Evolutionary conservation across 331 rosid genomes (phyloP).

Genomic region (Quercus tomentella): DNA sequence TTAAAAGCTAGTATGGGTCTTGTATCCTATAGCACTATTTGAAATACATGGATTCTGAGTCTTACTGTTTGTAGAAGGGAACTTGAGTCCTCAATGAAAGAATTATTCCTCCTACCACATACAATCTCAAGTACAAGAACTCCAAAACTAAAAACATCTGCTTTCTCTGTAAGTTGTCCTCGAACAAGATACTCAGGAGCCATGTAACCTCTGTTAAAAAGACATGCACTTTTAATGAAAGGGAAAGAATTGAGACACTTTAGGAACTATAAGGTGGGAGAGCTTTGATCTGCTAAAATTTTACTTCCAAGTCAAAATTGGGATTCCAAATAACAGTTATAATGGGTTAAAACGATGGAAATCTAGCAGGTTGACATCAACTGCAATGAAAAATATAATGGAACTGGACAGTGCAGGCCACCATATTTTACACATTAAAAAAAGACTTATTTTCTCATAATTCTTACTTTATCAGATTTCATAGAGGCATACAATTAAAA

Average conservation of each 20-base stretch:
- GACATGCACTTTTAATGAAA: neutral
- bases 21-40: neutral
- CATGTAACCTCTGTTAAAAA: constrained; percentile 68
- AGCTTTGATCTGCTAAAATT: neutral
- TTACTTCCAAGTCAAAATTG: neutral
- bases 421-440: no score
- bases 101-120: constrained; percentile 65
- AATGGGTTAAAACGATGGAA: neutral
- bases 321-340: neutral
- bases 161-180: constrained; percentile 90
- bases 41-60: neutral
- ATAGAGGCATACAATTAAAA: neutral
- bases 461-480: neutral
- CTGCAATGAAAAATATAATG: neutral
- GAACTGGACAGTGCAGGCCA: neutral
- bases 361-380: neutral
- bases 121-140: constrained; percentile 76
- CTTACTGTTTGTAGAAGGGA: constrained; percentile 55
- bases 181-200: constrained; percentile 86
- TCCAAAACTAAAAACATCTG: constrained; percentile 81
- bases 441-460: no score
- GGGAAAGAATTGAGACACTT: neutral
- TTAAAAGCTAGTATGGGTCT: neutral
- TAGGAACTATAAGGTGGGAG: neutral
- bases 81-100: constrained; percentile 51